Evolutionary conservation across 2,329 filamentous ascomycete genomes (phyloP).

Genomic region (Teratosphaeria zuluensis): DNA sequence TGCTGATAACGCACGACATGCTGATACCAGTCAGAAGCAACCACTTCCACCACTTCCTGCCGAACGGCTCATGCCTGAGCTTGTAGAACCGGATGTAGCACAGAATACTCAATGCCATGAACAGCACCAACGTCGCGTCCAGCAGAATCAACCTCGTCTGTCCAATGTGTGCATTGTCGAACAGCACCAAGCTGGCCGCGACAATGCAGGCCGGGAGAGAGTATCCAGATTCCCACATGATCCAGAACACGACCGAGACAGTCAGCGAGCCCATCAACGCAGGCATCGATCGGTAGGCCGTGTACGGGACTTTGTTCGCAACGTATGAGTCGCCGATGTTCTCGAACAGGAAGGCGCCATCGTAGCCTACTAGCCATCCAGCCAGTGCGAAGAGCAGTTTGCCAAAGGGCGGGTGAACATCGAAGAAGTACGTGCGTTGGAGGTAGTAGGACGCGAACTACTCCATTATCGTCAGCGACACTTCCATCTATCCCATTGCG

Average conservation of each 20-base stretch:
- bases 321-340: slow-evolving; percentile 99
- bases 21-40: slow-evolving; percentile 87
- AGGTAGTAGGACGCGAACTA: slow-evolving; percentile 64
- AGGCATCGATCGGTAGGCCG: slow-evolving; percentile 88
- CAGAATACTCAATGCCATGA: slow-evolving; percentile 90
- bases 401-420: slow-evolving; percentile 95
- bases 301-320: slow-evolving; percentile 91
- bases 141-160: slow-evolving; percentile 92
- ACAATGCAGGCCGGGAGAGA: slow-evolving; percentile 85
- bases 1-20: slow-evolving; percentile 94
- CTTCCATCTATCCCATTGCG: background rate
- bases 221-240: slow-evolving; percentile 99
- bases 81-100: slow-evolving; percentile 98
- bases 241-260: slow-evolving; percentile 86
- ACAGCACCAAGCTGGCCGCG: slow-evolving; percentile 74
- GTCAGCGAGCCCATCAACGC: slow-evolving; percentile 86
- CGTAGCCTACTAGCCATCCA: slow-evolving; percentile 95
- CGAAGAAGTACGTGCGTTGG: slow-evolving; percentile 97
- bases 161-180: slow-evolving; percentile 96
- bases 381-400: slow-evolving; percentile 96
- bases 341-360: slow-evolving; percentile 95
- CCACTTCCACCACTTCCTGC: slow-evolving; percentile 99
- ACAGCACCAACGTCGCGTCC: slow-evolving; percentile 85
- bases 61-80: slow-evolving; percentile 77
- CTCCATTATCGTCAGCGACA: background rate